Percentiles rank a stretch among this genome's conserved stretches.
Evolutionary conservation across 2,329 filamentous ascomycete species (phyloP).

Genomic region (Tolypocladium amazonense): DNA sequence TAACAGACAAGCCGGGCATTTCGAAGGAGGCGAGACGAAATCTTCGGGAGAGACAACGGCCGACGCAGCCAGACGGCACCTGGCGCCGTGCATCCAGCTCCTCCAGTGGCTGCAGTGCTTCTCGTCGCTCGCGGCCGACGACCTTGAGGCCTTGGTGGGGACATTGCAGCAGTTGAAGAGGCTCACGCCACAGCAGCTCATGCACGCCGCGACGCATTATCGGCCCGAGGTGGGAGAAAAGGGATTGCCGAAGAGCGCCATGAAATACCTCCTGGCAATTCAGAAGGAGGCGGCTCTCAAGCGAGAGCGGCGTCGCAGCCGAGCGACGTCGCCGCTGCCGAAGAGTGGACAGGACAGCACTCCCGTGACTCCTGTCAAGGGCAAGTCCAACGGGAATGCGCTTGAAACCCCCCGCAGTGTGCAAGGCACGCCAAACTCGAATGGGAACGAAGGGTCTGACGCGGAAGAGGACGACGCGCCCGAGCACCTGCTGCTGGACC

Average conservation of each 20-base stretch:
- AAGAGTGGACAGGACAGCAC: constrained; percentile 23
- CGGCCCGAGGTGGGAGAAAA: constrained; percentile 93
- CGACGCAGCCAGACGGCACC: constrained; percentile 72
- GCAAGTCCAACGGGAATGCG: constrained; percentile 29
- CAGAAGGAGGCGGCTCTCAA: constrained; percentile 62
- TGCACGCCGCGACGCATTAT: constrained; percentile 89
- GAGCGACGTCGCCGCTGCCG: constrained; percentile 31
- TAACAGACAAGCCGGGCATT: constrained; percentile 90
- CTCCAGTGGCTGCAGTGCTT: constrained; percentile 98
- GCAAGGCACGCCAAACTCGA: constrained; percentile 26
- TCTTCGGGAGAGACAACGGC: constrained; percentile 79
- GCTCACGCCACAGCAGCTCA: constrained; percentile 75
- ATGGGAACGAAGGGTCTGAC: constrained; percentile 29
- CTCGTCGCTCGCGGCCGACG: constrained; percentile 76
- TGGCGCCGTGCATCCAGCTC: constrained; percentile 84
- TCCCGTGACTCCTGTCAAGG: constrained; percentile 33
- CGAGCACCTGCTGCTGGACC: constrained; percentile 71
- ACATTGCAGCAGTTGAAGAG: constrained; percentile 83
- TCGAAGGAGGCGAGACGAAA: constrained; percentile 80
- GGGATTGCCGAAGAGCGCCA: constrained; percentile 73
- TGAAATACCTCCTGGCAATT: constrained; percentile 73
- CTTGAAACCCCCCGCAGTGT: constrained; percentile 30
- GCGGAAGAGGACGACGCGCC: constrained; percentile 51
- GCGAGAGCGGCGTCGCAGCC: constrained; percentile 41
- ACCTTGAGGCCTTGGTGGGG: constrained; percentile 76